Conservation (phyloP, 2,329 filamentous ascomycete species). For the Cladosporium cucumerinum region DNA sequence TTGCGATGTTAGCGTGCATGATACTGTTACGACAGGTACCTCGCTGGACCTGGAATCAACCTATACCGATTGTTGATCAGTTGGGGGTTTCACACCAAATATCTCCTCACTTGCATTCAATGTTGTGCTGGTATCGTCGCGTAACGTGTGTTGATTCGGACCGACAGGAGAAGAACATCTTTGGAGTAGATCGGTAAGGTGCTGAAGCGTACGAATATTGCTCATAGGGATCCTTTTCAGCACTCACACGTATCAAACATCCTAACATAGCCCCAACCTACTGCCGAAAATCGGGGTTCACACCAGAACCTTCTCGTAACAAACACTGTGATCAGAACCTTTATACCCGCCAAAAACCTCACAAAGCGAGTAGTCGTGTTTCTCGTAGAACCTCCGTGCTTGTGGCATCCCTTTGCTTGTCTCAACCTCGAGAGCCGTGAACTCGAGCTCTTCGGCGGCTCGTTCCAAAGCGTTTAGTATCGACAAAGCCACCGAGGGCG, state of each 20-base stretch:
- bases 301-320: not conserved
- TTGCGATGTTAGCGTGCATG: not conserved
- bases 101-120: not conserved
- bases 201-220: too few species aligned
- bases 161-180: too few species aligned
- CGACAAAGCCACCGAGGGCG: not conserved
- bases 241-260: too few species aligned
- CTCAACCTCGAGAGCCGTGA: conserved; percentile 1
- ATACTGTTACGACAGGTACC: not conserved
- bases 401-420: conserved; percentile 1
- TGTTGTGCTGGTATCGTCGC: too few species aligned
- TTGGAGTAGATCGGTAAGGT: too few species aligned
- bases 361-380: not conserved
- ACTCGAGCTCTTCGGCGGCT: not conserved
- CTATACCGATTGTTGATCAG: not conserved
- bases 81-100: not conserved
- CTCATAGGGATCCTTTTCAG: too few species aligned
- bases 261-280: too few species aligned
- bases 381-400: conserved; percentile 6
- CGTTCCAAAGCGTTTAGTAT: not conserved
- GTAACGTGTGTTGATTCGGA: too few species aligned
- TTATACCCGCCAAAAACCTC: not conserved
- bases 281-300: not conserved
- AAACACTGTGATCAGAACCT: not conserved
- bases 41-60: not conserved